Evolutionary conservation across 257 asterid species (phyloP).

Genomic region (Solanum okadae): DNA sequence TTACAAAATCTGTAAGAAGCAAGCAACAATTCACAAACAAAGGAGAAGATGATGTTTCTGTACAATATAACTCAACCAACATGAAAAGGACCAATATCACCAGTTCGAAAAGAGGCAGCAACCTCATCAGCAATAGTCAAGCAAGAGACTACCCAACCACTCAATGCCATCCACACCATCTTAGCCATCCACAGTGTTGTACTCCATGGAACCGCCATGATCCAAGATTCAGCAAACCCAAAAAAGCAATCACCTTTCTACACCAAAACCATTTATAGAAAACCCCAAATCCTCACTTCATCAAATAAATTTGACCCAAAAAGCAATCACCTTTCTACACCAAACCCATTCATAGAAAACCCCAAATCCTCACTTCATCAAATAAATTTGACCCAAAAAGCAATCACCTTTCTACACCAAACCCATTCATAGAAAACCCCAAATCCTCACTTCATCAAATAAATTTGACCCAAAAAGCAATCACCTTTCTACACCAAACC

Average conservation of each 20-base stretch:
- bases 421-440: neutral
- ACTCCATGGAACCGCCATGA: constrained; percentile 82
- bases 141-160: constrained; percentile 65
- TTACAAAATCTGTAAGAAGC: neutral
- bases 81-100: constrained; percentile 56
- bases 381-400: no score
- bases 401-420: neutral
- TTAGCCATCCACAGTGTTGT: constrained; percentile 50
- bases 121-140: constrained; percentile 73
- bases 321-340: no score
- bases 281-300: no score
- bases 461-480: neutral
- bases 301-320: no score
- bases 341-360: neutral
- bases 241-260: neutral
- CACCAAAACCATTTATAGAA: no score
- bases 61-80: constrained; percentile 34
- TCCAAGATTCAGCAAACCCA: neutral
- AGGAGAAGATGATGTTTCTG: neutral
- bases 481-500: neutral
- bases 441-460: neutral
- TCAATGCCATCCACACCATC: constrained; percentile 64
- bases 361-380: neutral
- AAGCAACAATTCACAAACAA: neutral
- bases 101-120: constrained; percentile 47